Evolutionary conservation across 768 basidiomycete species (phyloP).

Genomic region (Butyriboletus loyo): DNA sequence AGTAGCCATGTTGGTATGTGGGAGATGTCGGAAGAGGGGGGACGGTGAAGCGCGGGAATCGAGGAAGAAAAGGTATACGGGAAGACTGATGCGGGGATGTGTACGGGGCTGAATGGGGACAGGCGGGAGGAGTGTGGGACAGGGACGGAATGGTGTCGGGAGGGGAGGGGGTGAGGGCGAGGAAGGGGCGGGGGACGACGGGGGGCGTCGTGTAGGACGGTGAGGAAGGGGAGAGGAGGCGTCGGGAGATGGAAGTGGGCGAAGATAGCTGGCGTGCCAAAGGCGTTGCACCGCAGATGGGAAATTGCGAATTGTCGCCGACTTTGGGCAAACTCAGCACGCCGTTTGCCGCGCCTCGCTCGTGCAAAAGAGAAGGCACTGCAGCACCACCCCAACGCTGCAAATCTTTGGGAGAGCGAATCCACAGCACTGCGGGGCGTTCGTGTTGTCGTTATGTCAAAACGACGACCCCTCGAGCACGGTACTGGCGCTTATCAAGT

Average conservation of each 20-base stretch:
- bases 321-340: constrained; percentile 32
- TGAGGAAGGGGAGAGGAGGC: background rate
- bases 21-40: background rate
- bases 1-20: constrained; percentile 14
- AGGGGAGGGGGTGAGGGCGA: background rate
- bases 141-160: background rate
- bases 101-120: background rate
- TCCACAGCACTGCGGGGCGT: too few relatives aligned
- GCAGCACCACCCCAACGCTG: background rate
- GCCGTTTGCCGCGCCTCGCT: constrained; percentile 23
- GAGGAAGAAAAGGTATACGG: constrained; percentile 1
- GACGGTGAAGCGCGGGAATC: background rate
- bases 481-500: too few relatives aligned
- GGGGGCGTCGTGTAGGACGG: background rate
- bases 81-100: background rate
- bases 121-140: background rate
- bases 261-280: constrained; percentile 30
- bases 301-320: constrained; percentile 26
- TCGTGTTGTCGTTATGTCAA: too few relatives aligned
- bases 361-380: background rate
- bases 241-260: constrained; percentile 16
- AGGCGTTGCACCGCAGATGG: constrained; percentile 35
- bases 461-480: too few relatives aligned
- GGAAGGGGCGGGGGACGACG: background rate
- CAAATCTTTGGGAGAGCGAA: too few relatives aligned